A percentile compares a stretch with the other conserved stretches of the same genome.
These are phyloP conservation scores for Xylaria sp. DNA, from an alignment of 2,329 filamentous ascomycete genomes.

Conservation along the genomic window DNA sequence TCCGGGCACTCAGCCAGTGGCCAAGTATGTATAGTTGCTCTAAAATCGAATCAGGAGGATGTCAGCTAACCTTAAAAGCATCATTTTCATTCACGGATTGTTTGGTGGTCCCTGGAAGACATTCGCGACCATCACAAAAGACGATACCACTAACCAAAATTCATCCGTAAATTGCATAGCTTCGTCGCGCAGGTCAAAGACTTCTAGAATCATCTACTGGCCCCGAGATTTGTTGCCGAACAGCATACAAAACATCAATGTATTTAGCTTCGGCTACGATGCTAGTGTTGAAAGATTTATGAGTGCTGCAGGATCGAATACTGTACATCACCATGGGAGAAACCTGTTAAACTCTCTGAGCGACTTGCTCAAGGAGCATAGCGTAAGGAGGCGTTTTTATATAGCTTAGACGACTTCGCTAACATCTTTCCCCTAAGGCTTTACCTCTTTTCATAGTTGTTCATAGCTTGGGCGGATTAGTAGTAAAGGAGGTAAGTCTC, in stretches of 20 bases:
- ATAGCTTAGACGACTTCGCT: background rate
- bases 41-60: background rate
- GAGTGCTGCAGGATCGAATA: background rate
- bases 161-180: background rate
- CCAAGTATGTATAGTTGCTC: background rate
- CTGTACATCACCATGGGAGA: background rate
- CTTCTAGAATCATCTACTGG: background rate
- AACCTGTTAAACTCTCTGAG: background rate
- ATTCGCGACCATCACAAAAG: background rate
- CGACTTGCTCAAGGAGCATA: background rate
- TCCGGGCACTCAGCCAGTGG: background rate
- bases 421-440: background rate
- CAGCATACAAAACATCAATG: background rate
- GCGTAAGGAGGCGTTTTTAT: background rate
- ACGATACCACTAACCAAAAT: background rate
- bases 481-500: conserved; percentile 8
- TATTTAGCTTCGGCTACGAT: background rate
- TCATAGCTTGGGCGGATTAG: conserved; percentile 10
- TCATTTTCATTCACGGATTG: conserved; percentile 8
- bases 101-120: conserved; percentile 10
- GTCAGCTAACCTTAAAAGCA: background rate
- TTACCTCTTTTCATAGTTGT: conserved; percentile 5
- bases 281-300: background rate
- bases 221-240: background rate
- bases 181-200: background rate